Percentiles rank a stretch among this genome's conserved stretches.
Evolutionary conservation across 805 yeast genomes (phyloP).

Genomic region (Metschnikowia arizonensis): DNA sequence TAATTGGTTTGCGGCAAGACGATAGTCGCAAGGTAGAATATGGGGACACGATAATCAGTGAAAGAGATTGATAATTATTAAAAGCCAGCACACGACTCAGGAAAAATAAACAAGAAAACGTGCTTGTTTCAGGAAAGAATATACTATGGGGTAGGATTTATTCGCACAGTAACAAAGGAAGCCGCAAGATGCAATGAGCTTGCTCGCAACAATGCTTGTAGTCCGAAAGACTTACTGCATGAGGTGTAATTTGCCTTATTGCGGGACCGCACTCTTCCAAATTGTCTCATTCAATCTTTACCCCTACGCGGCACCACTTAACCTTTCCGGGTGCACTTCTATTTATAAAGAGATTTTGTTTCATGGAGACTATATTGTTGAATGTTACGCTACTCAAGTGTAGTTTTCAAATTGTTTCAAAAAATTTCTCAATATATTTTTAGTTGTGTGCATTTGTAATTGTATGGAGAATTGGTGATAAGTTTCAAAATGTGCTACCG

Average conservation of each 20-base stretch:
- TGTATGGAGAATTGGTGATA: not conserved
- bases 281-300: not conserved
- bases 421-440: not conserved
- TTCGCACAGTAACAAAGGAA: not conserved
- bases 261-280: not conserved
- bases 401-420: not conserved
- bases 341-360: not conserved
- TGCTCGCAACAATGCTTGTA: conserved; percentile 2
- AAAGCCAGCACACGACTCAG: not conserved
- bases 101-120: not conserved
- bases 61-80: not conserved
- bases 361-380: not conserved
- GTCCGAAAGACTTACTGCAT: not conserved
- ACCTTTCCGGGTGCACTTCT: not conserved
- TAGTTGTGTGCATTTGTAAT: not conserved
- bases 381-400: not conserved
- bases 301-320: not conserved
- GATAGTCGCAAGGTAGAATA: not conserved
- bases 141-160: not conserved
- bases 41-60: not conserved
- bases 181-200: conserved; percentile 2
- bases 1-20: too few relatives aligned
- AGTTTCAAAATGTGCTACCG: too few relatives aligned
- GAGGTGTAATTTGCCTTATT: not conserved
- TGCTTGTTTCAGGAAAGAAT: not conserved